Evolutionary conservation across 2,329 filamentous ascomycete genomes (phyloP), one percentile per base, ranked within the genome.

Genomic region (Fusarium globosum): DNA sequence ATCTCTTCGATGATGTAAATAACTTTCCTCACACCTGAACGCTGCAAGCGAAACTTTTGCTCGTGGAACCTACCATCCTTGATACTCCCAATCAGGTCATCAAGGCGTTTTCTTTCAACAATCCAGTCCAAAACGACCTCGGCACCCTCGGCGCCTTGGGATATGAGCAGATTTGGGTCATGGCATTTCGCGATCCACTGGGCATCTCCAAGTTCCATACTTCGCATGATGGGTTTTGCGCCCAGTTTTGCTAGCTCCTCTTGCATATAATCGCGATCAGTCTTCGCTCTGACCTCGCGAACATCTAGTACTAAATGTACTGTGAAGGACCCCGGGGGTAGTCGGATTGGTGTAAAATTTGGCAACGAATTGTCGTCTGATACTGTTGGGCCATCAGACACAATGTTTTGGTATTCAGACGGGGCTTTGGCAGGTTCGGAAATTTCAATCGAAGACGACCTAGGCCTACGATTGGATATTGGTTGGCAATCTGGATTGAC

Each of bases 1-100:
- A 92, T 91, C 74, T 95, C 91, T 79, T 96, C 94, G 62, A 96
- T 88, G 30, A 96, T 86, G 78, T 96, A 96, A 42, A 94, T 87
- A 20, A 95, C 91, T 75, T 95, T 93, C 65, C 89, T 89, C n/a
- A 94, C 86, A 0, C 93, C 93, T 0, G 90, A 93, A 58, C 90
- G 90, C 61, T 88, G 88, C 16, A 96, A 86, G 2, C 94, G 91
- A 79, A 95, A 96, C 79, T 96, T 96, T 79, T 96, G 94, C 80
- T 96, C 94, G 74, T 92, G 92, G 76, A 95, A 96, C 6, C 94
- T 90, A 2, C 93, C 93, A 71, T 96, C 94, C 80, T 93, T 94
- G 82, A 96, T 94, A 70, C 92, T 95, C 57, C 88, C 85, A n/a
- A 96, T 87, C 52, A 96, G 83, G 79, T 96, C 94, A 78, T 96